These are phyloP conservation scores for Ceratopteris richardii DNA, from an alignment of 75 land plant genomes.

Conservation along the genomic window DNA sequence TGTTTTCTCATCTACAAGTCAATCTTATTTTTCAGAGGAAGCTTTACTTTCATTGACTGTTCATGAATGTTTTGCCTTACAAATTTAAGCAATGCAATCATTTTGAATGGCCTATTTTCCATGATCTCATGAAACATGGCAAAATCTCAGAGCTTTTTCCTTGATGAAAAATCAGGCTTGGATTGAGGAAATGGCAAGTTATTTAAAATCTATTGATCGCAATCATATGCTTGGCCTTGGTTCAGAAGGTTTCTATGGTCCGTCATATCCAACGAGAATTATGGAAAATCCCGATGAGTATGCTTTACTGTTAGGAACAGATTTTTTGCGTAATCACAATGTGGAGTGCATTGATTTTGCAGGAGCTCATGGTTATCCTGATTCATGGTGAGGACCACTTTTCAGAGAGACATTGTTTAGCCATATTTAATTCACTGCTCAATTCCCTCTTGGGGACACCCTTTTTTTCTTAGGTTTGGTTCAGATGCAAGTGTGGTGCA, in stretches of 20 bases:
- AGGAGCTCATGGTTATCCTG: conserved; percentile 72
- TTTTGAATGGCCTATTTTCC: too few species aligned
- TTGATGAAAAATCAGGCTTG: conserved; percentile 48
- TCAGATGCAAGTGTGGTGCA: conserved; percentile 31
- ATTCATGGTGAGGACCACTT: conserved; percentile 45
- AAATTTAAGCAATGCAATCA: too few species aligned
- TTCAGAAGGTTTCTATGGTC: conserved; percentile 57
- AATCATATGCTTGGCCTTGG: conserved; percentile 57
- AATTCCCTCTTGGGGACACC: not conserved
- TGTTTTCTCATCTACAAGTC: too few species aligned
- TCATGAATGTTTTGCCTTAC: too few species aligned
- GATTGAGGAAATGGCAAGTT: conserved; percentile 52
- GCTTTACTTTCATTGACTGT: too few species aligned
- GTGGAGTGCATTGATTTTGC: conserved; percentile 58
- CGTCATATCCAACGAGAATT: conserved; percentile 19
- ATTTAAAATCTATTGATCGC: conserved; percentile 38
- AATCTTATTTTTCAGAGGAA: too few species aligned
- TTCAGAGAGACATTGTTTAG: conserved; percentile 4
- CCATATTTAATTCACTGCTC: too few species aligned
- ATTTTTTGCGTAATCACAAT: conserved; percentile 55
- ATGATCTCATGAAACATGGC: too few species aligned
- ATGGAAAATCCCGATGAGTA: conserved; percentile 54
- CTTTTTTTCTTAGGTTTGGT: conserved; percentile 1
- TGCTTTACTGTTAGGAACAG: conserved; percentile 47
- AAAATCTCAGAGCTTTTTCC: too few species aligned